Conservation (phyloP, 768 basidiomycete genomes). For the Dentipellis sp. region DNA sequence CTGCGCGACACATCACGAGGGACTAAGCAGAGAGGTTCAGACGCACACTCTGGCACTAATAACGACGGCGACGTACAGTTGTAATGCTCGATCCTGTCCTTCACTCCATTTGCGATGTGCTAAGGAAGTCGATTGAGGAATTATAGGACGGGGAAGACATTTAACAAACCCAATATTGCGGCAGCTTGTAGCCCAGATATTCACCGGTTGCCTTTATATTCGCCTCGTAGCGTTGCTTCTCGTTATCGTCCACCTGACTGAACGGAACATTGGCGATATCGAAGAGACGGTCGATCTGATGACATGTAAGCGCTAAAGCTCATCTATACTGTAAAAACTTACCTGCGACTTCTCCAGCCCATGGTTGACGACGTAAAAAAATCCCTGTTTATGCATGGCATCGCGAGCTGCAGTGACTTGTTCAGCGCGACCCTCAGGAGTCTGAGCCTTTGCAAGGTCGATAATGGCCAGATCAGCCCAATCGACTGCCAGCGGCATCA, state of each 20-base stretch:
- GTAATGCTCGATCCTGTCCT: constrained; percentile 56
- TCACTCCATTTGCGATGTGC: constrained; percentile 55
- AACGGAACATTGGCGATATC: constrained; percentile 29
- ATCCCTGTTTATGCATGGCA: constrained; percentile 26
- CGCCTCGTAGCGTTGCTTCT: constrained; percentile 23
- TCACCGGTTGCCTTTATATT: constrained; percentile 33
- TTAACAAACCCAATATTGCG: constrained; percentile 40
- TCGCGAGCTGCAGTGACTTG: constrained; percentile 23
- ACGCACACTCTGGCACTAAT: too few relatives aligned
- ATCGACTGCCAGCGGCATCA: constrained; percentile 19
- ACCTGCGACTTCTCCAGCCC: constrained; percentile 35
- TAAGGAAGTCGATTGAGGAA: constrained; percentile 16
- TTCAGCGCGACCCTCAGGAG: constrained; percentile 23
- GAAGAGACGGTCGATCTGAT: constrained; percentile 22
- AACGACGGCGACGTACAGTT: constrained; percentile 30
- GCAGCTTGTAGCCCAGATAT: constrained; percentile 48
- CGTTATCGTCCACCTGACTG: constrained; percentile 22
- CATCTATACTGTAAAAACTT: neutral
- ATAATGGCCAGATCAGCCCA: constrained; percentile 26
- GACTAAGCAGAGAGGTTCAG: constrained; percentile 24
- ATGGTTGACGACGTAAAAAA: constrained; percentile 43
- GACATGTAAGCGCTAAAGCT: neutral
- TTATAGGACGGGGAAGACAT: neutral
- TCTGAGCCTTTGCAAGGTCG: constrained; percentile 24
- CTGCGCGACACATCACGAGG: constrained; percentile 38